Evolutionary conservation across 2,329 filamentous ascomycete species (phyloP), one percentile per base, ranked within the genome.

Genomic region (Aspergillus novofumigatus): DNA sequence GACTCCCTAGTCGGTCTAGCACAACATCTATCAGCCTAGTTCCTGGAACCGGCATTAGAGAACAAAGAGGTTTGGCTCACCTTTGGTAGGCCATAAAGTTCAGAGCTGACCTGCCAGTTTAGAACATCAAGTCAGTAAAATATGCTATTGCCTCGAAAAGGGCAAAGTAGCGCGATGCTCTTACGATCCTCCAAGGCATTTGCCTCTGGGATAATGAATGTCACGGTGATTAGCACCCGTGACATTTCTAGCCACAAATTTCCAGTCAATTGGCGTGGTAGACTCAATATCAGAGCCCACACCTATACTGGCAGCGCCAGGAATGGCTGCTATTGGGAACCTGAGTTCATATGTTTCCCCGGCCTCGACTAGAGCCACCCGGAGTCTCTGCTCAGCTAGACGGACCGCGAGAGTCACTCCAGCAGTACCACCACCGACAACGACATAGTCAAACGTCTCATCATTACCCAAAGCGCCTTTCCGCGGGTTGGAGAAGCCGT

Each of bases 301-400:
- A 1, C 65, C 65, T 21, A 70, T 41, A 32, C 53, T 60, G 7
- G 55, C 65, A 17, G 65, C 59, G 1, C 59, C 65, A 1, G 64
- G 67, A n/a, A 86, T 80, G 38, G 80, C 82, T 8, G 72, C 71
- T 1, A 80, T 75, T 0, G 82, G 83, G 3, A 81, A 85, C 4
- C 74, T 80, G 63, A 84, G 81, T 49, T 81, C 77, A 21, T 80
- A 77, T 47, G 82, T 71, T 5, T 81, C 73, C 5, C 73, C 74
- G 4, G 74, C 73, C 57, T 76, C 72, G 8, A 75, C 62, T 20
- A 75, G 66, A 2, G 77, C 72, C 21, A 78, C 68, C 9, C 62
- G 71, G 32, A 80, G 65, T 0, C 55, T 57, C 7, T 79, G 78
- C 62, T 83, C 78, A 1, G 81, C 79, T 4, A 84, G 75, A 26